phyloP scores from a whole-genome alignment of 768 basidiomycete species.

The Lepiota venenata region DNA sequence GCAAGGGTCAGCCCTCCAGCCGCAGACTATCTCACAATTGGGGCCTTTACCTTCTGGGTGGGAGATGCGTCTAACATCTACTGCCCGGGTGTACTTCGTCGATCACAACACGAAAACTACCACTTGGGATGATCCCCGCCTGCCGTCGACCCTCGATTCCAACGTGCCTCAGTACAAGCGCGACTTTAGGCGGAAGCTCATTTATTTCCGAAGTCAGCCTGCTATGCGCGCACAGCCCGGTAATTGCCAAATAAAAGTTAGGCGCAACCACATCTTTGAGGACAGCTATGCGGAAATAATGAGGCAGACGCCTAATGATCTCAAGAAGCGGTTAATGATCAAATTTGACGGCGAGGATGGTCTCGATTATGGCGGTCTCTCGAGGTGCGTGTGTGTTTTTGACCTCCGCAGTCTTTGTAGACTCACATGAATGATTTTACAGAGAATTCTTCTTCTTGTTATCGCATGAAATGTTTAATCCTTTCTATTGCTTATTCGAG shows the following conservation, averaged over 20 bases:
- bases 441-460: conserved; percentile 99
- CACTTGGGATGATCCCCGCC: conserved; percentile 98
- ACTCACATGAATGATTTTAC: conserved; percentile 11
- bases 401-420: background rate
- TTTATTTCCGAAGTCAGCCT: conserved; percentile 98
- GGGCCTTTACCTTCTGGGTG: conserved; percentile 97
- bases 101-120: conserved; percentile 99
- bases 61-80: conserved; percentile 99
- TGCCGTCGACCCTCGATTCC: conserved; percentile 91
- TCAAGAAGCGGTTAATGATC: conserved; percentile 99
- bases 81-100: conserved; percentile 98
- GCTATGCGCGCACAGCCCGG: conserved; percentile 98
- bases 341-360: conserved; percentile 99
- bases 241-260: conserved; percentile 98
- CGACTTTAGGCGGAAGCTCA: conserved; percentile 98
- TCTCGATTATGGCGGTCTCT: conserved; percentile 96
- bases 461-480: conserved; percentile 99
- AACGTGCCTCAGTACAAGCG: conserved; percentile 99
- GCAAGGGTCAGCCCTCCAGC: conserved; percentile 83
- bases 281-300: conserved; percentile 99
- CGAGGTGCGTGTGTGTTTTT: conserved; percentile 56
- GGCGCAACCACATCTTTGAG: conserved; percentile 98
- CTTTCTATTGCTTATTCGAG: conserved; percentile 99
- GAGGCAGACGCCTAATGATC: conserved; percentile 96
- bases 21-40: conserved; percentile 94